Conservation (phyloP, 1,284 basidiomycete genomes). For the Rhodotorula sp. region DNA sequence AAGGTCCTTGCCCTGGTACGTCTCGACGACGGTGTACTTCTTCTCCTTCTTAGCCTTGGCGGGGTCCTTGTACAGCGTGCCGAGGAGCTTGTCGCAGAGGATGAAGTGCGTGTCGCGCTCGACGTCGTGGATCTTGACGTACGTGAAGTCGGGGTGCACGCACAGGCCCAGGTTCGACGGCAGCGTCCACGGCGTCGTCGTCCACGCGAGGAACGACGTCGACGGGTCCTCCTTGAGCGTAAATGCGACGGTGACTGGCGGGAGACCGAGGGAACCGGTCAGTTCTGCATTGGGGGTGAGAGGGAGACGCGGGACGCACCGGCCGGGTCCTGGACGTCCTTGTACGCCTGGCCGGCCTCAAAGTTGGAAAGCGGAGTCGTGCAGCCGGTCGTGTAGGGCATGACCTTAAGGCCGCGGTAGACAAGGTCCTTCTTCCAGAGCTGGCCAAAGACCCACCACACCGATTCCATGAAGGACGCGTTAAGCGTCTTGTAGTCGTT, state of each 20-base stretch:
- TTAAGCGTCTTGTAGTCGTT: constrained; percentile 99
- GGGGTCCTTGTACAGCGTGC: constrained; percentile 93
- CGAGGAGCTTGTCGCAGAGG: constrained; percentile 83
- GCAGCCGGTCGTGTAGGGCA: constrained; percentile 98
- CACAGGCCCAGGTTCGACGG: constrained; percentile 94
- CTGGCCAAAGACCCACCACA: constrained; percentile 99
- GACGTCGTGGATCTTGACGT: constrained; percentile 95
- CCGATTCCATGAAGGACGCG: constrained; percentile 91
- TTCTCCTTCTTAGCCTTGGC: constrained; percentile 98
- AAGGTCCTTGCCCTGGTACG: constrained; percentile 87
- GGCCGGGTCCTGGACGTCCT: constrained; percentile 92
- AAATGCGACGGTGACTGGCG: constrained; percentile 85
- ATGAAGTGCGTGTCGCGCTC: constrained; percentile 89
- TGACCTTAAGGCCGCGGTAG: constrained; percentile 89
- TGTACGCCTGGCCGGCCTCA: constrained; percentile 91
- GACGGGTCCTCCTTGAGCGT: constrained; percentile 87
- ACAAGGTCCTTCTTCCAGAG: constrained; percentile 92
- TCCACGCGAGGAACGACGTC: constrained; percentile 94
- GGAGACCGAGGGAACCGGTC: neutral
- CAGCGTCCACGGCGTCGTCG: constrained; percentile 98
- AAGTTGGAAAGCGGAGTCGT: constrained; percentile 98
- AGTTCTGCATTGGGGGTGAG: neutral
- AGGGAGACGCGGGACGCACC: constrained; percentile 54
- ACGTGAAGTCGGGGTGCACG: constrained; percentile 93
- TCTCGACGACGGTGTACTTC: constrained; percentile 58